Conservation (phyloP, 208 protist species). For the Leishmania mexicana region DNA sequence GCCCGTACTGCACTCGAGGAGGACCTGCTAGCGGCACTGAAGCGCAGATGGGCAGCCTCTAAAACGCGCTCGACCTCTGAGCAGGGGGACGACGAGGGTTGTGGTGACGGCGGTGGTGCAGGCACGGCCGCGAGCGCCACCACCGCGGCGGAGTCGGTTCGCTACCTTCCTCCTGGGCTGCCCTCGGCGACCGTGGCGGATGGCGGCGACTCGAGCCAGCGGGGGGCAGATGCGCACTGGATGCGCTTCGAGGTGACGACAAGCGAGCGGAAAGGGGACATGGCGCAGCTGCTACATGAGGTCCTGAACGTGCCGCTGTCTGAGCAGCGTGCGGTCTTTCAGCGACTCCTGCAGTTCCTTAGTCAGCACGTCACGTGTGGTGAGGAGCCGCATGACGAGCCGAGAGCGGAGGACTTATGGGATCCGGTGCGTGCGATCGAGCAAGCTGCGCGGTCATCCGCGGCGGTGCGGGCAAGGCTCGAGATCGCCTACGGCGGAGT, state of each 20-base stretch:
- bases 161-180: slow-evolving; percentile 23
- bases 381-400: background rate
- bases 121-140: background rate
- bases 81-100: slow-evolving; percentile 8
- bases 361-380: slow-evolving; percentile 6
- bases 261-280: slow-evolving; percentile 28
- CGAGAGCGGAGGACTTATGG: slow-evolving; percentile 10
- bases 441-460: slow-evolving; percentile 21
- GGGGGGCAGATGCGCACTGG: slow-evolving; percentile 16
- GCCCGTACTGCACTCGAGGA: slow-evolving; percentile 44
- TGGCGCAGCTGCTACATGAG: slow-evolving; percentile 51
- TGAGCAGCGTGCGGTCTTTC: slow-evolving; percentile 26
- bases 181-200: background rate
- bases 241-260: slow-evolving; percentile 41
- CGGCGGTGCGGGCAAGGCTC: slow-evolving; percentile 19
- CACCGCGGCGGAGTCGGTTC: slow-evolving; percentile 24
- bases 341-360: slow-evolving; percentile 26
- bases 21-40: slow-evolving; percentile 48
- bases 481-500: slow-evolving; percentile 30
- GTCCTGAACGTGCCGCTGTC: slow-evolving; percentile 31
- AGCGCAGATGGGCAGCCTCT: slow-evolving; percentile 11
- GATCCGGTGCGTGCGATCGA: slow-evolving; percentile 34
- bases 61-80: background rate
- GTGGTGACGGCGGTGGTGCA: background rate
- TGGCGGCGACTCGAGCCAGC: background rate